phyloP scores from a whole-genome alignment of 257 asterid genomes.

The Thymus mandschuricus region DNA sequence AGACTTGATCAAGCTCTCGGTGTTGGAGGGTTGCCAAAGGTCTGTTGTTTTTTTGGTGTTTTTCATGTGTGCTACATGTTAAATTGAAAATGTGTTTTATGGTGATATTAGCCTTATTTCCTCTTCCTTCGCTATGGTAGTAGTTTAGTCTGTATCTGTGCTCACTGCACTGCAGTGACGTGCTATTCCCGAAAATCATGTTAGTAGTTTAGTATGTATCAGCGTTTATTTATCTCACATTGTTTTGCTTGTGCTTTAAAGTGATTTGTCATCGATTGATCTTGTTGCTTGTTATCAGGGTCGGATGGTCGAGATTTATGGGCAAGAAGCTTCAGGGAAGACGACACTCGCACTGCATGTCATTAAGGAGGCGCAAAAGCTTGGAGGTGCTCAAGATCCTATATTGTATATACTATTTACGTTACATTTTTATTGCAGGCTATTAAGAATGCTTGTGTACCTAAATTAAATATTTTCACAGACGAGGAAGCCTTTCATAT shows the following conservation, averaged over 20 bases:
- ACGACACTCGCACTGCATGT: constrained; percentile 93
- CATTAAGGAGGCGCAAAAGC: constrained; percentile 94
- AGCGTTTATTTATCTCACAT: constrained; percentile 1
- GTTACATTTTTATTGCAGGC: background rate
- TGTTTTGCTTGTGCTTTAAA: constrained; percentile 9
- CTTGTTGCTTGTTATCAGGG: constrained; percentile 58
- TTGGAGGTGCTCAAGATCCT: constrained; percentile 66
- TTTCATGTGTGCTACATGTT: constrained; percentile 11
- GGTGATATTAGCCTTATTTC: constrained; percentile 2
- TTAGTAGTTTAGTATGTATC: background rate
- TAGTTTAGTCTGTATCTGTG: background rate
- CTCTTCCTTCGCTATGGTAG: constrained; percentile 6
- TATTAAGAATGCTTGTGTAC: background rate
- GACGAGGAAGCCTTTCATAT: background rate
- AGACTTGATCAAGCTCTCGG: constrained; percentile 94
- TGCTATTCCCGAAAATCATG: background rate
- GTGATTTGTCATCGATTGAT: constrained; percentile 21
- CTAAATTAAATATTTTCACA: background rate
- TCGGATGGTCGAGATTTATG: constrained; percentile 88
- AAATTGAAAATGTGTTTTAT: background rate
- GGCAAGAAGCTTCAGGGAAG: constrained; percentile 99
- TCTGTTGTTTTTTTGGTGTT: constrained; percentile 15
- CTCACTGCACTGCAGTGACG: background rate
- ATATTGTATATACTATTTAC: constrained; percentile 10
- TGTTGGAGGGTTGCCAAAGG: constrained; percentile 95